phyloP scores from a whole-genome alignment of 2,329 filamentous ascomycete species.

The Bipolaris zeicola region DNA sequence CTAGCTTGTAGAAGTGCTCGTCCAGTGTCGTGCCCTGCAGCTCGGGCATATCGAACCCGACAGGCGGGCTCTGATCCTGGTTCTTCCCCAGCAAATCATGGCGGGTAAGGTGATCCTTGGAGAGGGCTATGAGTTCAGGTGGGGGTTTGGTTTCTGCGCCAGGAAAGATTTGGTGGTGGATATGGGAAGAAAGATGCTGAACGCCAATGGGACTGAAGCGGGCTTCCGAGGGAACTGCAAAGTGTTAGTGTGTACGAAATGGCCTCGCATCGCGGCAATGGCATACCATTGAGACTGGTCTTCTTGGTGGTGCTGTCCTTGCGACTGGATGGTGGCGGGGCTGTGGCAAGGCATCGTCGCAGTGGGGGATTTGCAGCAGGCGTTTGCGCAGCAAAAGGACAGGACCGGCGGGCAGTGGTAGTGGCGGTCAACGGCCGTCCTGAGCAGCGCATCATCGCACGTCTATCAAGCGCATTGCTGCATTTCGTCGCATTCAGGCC shows the following conservation, averaged over 20 bases:
- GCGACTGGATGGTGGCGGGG: constrained; percentile 8
- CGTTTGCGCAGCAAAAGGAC: constrained; percentile 14
- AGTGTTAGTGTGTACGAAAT: neutral
- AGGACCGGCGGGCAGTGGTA: constrained; percentile 27
- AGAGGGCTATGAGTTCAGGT: constrained; percentile 75
- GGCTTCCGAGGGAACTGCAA: constrained; percentile 56
- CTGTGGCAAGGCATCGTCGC: constrained; percentile 39
- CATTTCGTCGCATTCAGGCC: constrained; percentile 26
- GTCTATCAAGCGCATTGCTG: constrained; percentile 23
- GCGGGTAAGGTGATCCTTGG: constrained; percentile 78
- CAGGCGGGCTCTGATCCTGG: constrained; percentile 72
- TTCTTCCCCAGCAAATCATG: constrained; percentile 93
- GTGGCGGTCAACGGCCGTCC: constrained; percentile 29
- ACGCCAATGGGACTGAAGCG: constrained; percentile 93
- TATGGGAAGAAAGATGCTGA: constrained; percentile 84
- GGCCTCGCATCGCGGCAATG: neutral
- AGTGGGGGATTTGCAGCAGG: constrained; percentile 20
- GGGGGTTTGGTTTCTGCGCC: constrained; percentile 61
- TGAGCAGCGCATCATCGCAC: constrained; percentile 41
- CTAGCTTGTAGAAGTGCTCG: constrained; percentile 91
- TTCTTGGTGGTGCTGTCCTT: neutral
- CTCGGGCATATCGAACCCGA: constrained; percentile 83
- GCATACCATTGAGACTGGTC: constrained; percentile 29
- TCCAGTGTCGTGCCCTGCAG: constrained; percentile 83
- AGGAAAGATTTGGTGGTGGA: constrained; percentile 84